Conservation (phyloP, 352 stramenopile genomes). For the Pythium aristosporum region DNA sequence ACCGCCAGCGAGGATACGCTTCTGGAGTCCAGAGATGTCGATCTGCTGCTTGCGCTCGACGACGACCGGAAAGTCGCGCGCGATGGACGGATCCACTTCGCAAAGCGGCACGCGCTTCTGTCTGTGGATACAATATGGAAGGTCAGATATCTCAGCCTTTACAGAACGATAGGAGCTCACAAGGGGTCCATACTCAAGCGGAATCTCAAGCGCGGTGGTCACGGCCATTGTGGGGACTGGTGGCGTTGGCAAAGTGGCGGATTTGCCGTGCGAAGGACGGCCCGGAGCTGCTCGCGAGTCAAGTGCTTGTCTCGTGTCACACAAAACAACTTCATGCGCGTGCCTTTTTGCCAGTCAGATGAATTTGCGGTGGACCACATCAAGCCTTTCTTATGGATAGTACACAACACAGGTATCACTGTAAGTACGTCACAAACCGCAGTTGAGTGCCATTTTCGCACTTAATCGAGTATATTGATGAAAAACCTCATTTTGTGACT, state of each 20-base stretch:
- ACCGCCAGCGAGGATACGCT: conserved; percentile 49
- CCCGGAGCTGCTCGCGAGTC: conserved; percentile 11
- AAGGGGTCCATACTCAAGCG: conserved; percentile 19
- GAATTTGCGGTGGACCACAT: conserved; percentile 16
- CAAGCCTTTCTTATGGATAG: conserved; percentile 2
- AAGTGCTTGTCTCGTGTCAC: conserved; percentile 25
- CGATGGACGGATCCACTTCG: conserved; percentile 46
- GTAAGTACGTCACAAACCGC: neutral
- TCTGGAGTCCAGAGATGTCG: conserved; percentile 62
- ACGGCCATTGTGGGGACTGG: conserved; percentile 15
- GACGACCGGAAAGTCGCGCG: conserved; percentile 47
- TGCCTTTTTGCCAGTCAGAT: conserved; percentile 29
- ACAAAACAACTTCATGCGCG: conserved; percentile 3
- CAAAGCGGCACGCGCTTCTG: conserved; percentile 71
- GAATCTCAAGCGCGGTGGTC: conserved; percentile 18
- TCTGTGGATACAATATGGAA: conserved; percentile 25
- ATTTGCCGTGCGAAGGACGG: conserved; percentile 1
- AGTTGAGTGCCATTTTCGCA: conserved; percentile 11
- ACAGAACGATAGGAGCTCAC: neutral
- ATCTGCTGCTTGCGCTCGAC: conserved; percentile 57
- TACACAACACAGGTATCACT: neutral
- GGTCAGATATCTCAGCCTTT: neutral
- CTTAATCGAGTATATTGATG: conserved; percentile 5
- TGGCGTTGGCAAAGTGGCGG: conserved; percentile 1
- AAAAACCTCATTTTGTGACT: conserved; percentile 3